Evolutionary conservation across 108 stramenopile genomes (phyloP), one percentile per base, ranked within the genome.

Genomic region (Nannochloropsis salina): DNA sequence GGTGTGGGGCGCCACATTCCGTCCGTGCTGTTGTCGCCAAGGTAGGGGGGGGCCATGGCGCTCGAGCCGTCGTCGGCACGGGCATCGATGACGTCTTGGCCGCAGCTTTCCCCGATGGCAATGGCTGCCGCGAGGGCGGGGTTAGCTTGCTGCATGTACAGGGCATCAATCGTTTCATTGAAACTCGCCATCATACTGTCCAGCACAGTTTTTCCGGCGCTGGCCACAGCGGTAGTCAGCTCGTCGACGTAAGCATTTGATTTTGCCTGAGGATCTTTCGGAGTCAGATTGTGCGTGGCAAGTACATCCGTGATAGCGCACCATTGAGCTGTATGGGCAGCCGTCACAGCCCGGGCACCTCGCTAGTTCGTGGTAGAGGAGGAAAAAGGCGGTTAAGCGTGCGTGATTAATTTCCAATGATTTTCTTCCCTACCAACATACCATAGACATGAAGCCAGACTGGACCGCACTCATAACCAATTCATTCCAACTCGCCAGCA

Each of bases 1-100:
- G 61, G 61, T 15, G 61, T 74, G 61, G 61, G n/a, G 15, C 61
- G 61, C 61, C 61, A 74, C 61, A 74, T n/a, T 15, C 61, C 61
- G 61, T n/a, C 15, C 8, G 61, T 74, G 20, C 20, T n/a, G 61
- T 74, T 74, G 61, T 74, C 61, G n/a, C 61, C 61, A n/a, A n/a
- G 15, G 61, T 4, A 74, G 61, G 15, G 15, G n/a, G 61, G 61
- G 2, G 1, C n/a, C 61, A n/a, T 15, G 61, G 61, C 61, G 6
- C 20, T 74, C 6, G 61, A 74, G 61, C 61, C 61, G 61, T 74
- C 61, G n/a, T 74, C n/a, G 61, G 61, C 61, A 15, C 61, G 61
- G 20, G n/a, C n/a, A 2, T 15, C 61, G n/a, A 74, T 74, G 61
- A 74, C 3, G 61, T 74, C 61, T n/a, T 6, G 61, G 61, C 61